These are phyloP conservation scores for Lasiosphaeria ovina DNA, from an alignment of 495 filamentous ascomycete species.

Conservation along the genomic window DNA sequence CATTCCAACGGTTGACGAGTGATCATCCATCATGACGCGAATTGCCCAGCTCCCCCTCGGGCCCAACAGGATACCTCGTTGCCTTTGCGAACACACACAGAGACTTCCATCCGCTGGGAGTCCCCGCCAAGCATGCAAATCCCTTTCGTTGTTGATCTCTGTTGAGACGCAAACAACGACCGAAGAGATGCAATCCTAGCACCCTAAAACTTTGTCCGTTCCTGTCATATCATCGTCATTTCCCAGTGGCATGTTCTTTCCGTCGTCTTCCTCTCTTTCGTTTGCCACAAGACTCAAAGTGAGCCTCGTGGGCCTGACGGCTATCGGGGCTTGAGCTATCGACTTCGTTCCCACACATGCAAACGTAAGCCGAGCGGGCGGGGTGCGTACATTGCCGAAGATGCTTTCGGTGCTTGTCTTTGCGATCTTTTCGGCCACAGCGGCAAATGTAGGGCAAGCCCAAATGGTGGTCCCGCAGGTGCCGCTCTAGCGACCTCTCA, in stretches of 20 bases:
- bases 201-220: no score
- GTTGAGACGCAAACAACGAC: no score
- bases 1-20: no score
- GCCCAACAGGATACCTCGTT: no score
- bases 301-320: background rate
- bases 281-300: background rate
- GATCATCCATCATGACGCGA: no score
- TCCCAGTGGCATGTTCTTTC: background rate
- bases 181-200: no score
- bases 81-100: no score
- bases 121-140: no score
- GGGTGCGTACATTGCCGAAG: background rate
- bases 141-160: no score
- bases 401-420: slow-evolving; percentile 3
- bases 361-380: background rate
- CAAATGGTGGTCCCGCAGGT: background rate
- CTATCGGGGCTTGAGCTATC: background rate
- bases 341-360: slow-evolving; percentile 3
- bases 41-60: no score
- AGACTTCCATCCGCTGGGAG: no score
- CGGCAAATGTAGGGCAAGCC: background rate
- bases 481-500: background rate
- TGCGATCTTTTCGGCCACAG: slow-evolving; percentile 4
- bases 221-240: background rate
- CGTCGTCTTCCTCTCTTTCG: background rate